These are phyloP conservation scores for Vanilla planifolia DNA, from an alignment of 106 monocot species.

Conservation along the genomic window DNA sequence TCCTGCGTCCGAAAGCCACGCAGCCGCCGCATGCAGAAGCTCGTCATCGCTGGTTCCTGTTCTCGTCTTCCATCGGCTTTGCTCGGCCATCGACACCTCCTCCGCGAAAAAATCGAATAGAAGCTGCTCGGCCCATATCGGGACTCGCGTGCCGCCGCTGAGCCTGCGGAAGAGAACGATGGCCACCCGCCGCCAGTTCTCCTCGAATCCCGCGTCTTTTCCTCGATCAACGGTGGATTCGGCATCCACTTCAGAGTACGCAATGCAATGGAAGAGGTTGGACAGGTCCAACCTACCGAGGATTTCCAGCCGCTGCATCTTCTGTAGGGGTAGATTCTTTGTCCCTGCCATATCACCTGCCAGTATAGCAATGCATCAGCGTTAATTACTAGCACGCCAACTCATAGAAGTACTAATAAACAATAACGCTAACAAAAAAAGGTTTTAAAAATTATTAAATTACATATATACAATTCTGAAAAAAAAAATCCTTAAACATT, in stretches of 20 bases:
- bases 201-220: constrained; percentile 2
- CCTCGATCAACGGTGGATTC: neutral
- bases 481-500: too few relatives aligned
- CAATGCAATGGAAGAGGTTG: constrained; percentile 26
- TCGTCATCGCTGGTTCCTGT: neutral
- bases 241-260: neutral
- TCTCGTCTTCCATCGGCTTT: neutral
- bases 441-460: too few relatives aligned
- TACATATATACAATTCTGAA: neutral
- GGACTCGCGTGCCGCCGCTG: neutral
- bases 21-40: constrained; percentile 18
- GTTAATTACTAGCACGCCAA: neutral
- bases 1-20: constrained; percentile 32
- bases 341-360: constrained; percentile 29
- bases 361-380: neutral
- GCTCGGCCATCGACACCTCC: constrained; percentile 9
- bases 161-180: constrained; percentile 20
- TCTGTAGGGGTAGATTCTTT: constrained; percentile 39
- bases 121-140: constrained; percentile 15
- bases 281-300: constrained; percentile 22
- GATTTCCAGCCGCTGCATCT: constrained; percentile 51
- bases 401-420: neutral
- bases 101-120: constrained; percentile 56
- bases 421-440: neutral
- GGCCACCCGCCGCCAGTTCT: constrained; percentile 4